These are phyloP conservation scores for Kodamaea arcana DNA, from an alignment of 1,139 yeast genomes.

Conservation along the genomic window DNA sequence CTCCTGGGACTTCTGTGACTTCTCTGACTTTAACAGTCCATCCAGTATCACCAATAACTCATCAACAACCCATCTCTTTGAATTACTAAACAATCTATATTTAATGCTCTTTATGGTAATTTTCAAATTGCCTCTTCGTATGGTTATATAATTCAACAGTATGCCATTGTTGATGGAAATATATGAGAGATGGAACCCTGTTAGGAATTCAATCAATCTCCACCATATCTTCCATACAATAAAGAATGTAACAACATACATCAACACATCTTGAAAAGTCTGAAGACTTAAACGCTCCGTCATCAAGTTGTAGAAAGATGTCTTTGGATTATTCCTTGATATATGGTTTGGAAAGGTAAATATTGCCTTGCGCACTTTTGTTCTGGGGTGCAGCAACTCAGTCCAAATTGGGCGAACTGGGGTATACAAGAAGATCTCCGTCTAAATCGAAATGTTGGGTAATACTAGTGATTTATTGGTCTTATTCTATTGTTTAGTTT, in stretches of 20 bases:
- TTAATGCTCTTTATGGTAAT: slow-evolving; percentile 24
- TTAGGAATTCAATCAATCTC: slow-evolving; percentile 24
- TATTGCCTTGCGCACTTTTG: not conserved
- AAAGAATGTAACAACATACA: slow-evolving; percentile 7
- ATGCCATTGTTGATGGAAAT: slow-evolving; percentile 39
- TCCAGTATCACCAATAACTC: slow-evolving; percentile 3
- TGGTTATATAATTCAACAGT: slow-evolving; percentile 30
- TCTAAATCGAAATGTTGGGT: not conserved
- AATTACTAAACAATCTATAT: slow-evolving; percentile 40
- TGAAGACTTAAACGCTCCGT: slow-evolving; percentile 5
- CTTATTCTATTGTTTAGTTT: too few species aligned
- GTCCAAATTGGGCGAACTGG: not conserved
- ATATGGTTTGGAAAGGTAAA: not conserved
- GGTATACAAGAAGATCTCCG: not conserved
- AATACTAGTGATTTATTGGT: too few species aligned
- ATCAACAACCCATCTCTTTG: slow-evolving; percentile 25
- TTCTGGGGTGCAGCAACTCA: not conserved
- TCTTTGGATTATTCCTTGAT: too few species aligned
- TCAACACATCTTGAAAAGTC: slow-evolving; percentile 7
- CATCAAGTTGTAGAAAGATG: too few species aligned
- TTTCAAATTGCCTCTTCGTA: slow-evolving; percentile 12
- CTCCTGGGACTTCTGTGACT: not conserved
- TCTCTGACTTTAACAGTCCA: not conserved
- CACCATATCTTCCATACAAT: slow-evolving; percentile 24
- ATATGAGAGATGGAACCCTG: slow-evolving; percentile 33